Percentiles rank a stretch among this genome's conserved stretches.
phyloP scores from a whole-genome alignment of 2,329 filamentous ascomycete genomes.

The Calonectria naviculata region DNA sequence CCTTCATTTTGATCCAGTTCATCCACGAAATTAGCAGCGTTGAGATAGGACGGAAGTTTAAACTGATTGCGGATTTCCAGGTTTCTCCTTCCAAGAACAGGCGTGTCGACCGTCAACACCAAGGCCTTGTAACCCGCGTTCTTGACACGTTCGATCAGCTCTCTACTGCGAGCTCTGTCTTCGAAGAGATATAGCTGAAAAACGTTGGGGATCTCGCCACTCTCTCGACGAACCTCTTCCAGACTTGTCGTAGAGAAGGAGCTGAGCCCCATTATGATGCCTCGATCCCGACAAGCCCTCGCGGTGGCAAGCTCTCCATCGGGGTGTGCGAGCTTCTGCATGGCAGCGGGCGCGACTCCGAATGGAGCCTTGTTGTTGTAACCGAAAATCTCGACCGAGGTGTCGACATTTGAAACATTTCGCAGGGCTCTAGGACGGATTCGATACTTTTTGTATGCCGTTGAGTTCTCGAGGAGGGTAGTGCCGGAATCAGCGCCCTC shows the following conservation, averaged over 20 bases:
- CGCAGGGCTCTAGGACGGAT: neutral
- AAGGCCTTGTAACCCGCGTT: slow-evolving; percentile 35
- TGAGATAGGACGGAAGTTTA: neutral
- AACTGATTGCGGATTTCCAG: slow-evolving; percentile 29
- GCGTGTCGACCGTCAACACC: slow-evolving; percentile 38
- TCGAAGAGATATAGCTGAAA: slow-evolving; percentile 1
- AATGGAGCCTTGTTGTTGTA: neutral
- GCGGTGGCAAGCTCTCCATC: slow-evolving; percentile 10
- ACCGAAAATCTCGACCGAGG: neutral
- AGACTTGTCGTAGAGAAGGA: neutral
- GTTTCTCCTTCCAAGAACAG: slow-evolving; percentile 31
- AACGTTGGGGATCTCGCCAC: slow-evolving; percentile 17
- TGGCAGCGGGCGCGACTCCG: slow-evolving; percentile 10
- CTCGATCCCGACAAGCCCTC: neutral
- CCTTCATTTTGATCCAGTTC: neutral
- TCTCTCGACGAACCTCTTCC: slow-evolving; percentile 48
- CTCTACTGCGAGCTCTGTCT: neutral
- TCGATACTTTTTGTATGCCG: neutral
- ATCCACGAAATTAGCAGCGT: neutral
- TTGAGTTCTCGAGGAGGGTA: neutral
- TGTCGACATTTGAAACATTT: neutral
- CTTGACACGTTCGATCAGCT: neutral
- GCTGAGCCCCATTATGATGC: neutral
- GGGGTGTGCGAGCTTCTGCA: slow-evolving; percentile 11
- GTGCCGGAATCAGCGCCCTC: neutral